Evolutionary conservation across 352 stramenopile species (phyloP), one percentile per base, ranked within the genome.

Genomic region (Pythium brachiatum): DNA sequence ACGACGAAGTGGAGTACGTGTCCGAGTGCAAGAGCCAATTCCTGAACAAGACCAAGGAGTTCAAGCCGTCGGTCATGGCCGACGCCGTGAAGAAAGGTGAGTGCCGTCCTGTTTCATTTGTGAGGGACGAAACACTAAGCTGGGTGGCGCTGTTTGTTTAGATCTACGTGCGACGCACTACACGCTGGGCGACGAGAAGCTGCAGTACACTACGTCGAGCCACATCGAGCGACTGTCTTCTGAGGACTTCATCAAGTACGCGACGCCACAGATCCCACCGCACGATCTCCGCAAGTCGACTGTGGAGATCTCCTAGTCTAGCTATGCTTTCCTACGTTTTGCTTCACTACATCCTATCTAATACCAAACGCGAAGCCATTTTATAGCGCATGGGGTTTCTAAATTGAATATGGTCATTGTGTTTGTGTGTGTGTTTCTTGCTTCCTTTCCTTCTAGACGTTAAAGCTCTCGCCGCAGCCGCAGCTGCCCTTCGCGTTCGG

Each of bases 401-500:
- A 46, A 29, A 36, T 66, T 65, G 8, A 53, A 38, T 25, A 53
- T 21, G 13, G 15, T 32, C 25, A 31, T 52, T 38, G 12, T 53
- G 32, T 36, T 13, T 47, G 36, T 59, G 32, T 59, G 7, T 18
- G 18, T 39, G 12, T 21, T 32, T 18, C 31, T 34, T 31, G 1
- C 13, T n/a, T 12, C 32, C 8, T 21, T 29, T 55, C 25, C 23
- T 61, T 57, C 57, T 98, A 99, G 41, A 99, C 96, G 73, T 99
- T 99, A 73, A 99, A 99, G 71, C 92, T 98, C 80, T 99, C 97
- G 39, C 97, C 97, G 74, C 97, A 99, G 8, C 97, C 97, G 79
- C 97, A 99, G 74, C 96, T 94, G 32, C 97, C 97, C 79, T 99
- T 99, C 18, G 95, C 96, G 78, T 99, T 99, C n/a, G 97, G 97